These are phyloP conservation scores for Penicillium sp. DNA, from an alignment of 2,329 filamentous ascomycete species.

Conservation along the genomic window DNA sequence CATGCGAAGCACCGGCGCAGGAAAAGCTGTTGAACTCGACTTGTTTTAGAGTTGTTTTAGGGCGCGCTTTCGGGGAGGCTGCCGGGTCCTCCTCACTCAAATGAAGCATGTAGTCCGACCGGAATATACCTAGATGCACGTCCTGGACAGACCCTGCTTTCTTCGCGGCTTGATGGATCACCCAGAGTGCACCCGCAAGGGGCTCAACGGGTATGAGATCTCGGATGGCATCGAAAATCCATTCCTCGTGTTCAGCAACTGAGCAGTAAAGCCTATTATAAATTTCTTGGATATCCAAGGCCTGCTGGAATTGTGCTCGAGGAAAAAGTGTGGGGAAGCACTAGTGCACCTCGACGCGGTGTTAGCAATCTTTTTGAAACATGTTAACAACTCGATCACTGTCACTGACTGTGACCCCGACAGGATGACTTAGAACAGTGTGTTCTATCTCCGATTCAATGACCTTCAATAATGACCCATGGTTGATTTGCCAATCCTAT, in stretches of 20 bases:
- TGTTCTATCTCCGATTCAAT: constrained; percentile 24
- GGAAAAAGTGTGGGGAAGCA: constrained; percentile 36
- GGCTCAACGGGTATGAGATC: constrained; percentile 33
- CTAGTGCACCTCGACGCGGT: not conserved
- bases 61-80: not conserved
- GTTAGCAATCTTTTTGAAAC: not conserved
- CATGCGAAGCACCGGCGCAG: constrained; percentile 40
- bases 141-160: constrained; percentile 29
- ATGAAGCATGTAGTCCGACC: constrained; percentile 47
- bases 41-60: constrained; percentile 35
- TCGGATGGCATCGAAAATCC: constrained; percentile 32
- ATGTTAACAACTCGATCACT: not conserved
- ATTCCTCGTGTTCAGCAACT: constrained; percentile 44
- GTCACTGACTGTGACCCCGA: constrained; percentile 31
- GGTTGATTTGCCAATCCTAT: constrained; percentile 41
- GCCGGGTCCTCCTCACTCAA: not conserved
- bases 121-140: constrained; percentile 38
- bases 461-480: constrained; percentile 39
- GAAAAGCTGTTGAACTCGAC: constrained; percentile 47
- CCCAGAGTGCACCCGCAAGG: constrained; percentile 37
- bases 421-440: constrained; percentile 27
- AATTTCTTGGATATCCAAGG: constrained; percentile 56
- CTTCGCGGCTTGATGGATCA: constrained; percentile 32
- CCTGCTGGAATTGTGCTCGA: constrained; percentile 34
- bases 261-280: constrained; percentile 51